Conservation (phyloP, 768 basidiomycete genomes). For the Sarcodon sp. region DNA sequence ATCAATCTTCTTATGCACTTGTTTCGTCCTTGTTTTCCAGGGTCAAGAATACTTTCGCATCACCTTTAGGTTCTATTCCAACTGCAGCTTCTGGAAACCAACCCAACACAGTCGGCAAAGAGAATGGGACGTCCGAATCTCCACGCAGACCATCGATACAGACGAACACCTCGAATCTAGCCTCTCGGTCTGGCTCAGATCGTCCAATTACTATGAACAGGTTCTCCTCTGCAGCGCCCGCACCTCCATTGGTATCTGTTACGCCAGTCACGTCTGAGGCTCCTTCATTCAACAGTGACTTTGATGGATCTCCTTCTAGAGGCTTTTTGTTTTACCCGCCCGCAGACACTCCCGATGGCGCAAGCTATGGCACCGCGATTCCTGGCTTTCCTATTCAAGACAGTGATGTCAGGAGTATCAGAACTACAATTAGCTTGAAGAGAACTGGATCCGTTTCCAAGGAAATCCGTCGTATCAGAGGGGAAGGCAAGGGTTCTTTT, state of each 20-base stretch:
- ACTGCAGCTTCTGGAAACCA: slow-evolving; percentile 15
- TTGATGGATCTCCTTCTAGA: slow-evolving; percentile 46
- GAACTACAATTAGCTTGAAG: slow-evolving; percentile 55
- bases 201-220: slow-evolving; percentile 43
- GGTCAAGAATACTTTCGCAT: slow-evolving; percentile 68
- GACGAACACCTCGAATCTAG: slow-evolving; percentile 29
- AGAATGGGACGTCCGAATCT: slow-evolving; percentile 24
- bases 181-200: slow-evolving; percentile 38
- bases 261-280: slow-evolving; percentile 78
- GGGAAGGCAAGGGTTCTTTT: slow-evolving; percentile 50
- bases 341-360: slow-evolving; percentile 42
- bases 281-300: slow-evolving; percentile 54
- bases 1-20: slow-evolving; percentile 76
- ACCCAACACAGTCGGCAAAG: slow-evolving; percentile 10
- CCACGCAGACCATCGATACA: slow-evolving; percentile 50
- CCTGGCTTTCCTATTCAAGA: slow-evolving; percentile 91
- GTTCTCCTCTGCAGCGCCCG: slow-evolving; percentile 38
- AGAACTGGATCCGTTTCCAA: slow-evolving; percentile 80
- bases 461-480: slow-evolving; percentile 80
- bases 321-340: slow-evolving; percentile 35
- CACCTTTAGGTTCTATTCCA: slow-evolving; percentile 43
- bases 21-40: slow-evolving; percentile 72
- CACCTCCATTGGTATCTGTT: slow-evolving; percentile 75
- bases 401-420: slow-evolving; percentile 71
- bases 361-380: slow-evolving; percentile 61